Evolutionary conservation across 768 basidiomycete genomes (phyloP).

Genomic region (Macrolepiota albuminosa): DNA sequence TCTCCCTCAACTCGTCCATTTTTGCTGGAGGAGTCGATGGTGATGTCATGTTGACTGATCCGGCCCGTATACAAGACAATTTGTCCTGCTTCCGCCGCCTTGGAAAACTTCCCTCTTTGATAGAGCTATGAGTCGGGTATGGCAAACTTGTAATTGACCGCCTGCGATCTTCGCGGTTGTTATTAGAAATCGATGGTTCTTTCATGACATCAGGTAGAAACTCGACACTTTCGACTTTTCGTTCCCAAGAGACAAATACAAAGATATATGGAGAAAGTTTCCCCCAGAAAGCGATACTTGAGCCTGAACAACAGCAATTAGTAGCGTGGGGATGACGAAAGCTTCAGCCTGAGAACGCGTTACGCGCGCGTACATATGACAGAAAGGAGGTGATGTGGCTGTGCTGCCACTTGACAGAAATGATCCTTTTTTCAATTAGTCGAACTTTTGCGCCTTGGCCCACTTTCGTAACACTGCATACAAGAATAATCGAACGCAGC

Average conservation of each 20-base stretch:
- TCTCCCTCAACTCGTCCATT: conserved; percentile 4
- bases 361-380: background rate
- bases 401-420: background rate
- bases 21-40: background rate
- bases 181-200: conserved; percentile 9
- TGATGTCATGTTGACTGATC: background rate
- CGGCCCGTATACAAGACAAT: background rate
- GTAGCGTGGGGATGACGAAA: background rate
- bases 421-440: background rate
- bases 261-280: background rate
- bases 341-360: background rate
- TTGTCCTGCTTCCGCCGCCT: background rate
- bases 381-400: background rate
- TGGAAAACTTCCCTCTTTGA: background rate
- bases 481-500: background rate
- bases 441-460: background rate
- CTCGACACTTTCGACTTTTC: background rate
- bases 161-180: conserved; percentile 11
- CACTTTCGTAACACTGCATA: background rate
- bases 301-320: background rate
- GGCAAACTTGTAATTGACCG: conserved; percentile 1
- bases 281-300: background rate
- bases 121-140: background rate
- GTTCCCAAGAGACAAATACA: too few species aligned
- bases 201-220: conserved; percentile 9